phyloP scores from a whole-genome alignment of 2,329 filamentous ascomycete species.

The Cryphonectria naterciae region DNA sequence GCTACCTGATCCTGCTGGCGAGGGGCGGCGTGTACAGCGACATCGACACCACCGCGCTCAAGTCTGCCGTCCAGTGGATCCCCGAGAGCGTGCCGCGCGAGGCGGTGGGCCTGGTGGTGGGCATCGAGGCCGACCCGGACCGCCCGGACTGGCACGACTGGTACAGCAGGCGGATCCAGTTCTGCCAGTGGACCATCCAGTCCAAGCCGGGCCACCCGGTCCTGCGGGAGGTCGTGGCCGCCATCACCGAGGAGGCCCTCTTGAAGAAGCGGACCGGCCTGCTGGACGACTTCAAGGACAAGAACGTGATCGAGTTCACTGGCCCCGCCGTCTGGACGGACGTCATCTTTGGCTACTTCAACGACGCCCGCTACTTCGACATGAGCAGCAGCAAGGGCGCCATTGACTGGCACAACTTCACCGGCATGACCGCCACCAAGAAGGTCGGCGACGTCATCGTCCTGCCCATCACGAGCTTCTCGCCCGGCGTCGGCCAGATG shows the following conservation, averaged over 20 bases:
- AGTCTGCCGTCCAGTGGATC: slow-evolving; percentile 85
- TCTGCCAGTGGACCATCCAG: slow-evolving; percentile 99
- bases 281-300: slow-evolving; percentile 63
- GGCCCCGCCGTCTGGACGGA: slow-evolving; percentile 96
- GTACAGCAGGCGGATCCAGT: slow-evolving; percentile 96
- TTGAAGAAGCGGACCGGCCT: slow-evolving; percentile 69
- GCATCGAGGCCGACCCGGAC: slow-evolving; percentile 96
- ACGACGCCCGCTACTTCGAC: slow-evolving; percentile 86
- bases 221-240: slow-evolving; percentile 82
- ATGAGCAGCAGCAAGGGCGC: slow-evolving; percentile 70
- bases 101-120: slow-evolving; percentile 83
- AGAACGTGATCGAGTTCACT: slow-evolving; percentile 89
- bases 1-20: slow-evolving; percentile 69
- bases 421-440: slow-evolving; percentile 79
- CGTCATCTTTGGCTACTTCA: slow-evolving; percentile 88
- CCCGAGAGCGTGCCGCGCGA: slow-evolving; percentile 76
- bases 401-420: slow-evolving; percentile 88
- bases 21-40: slow-evolving; percentile 76
- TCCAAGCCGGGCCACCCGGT: slow-evolving; percentile 92
- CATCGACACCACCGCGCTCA: slow-evolving; percentile 88
- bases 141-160: slow-evolving; percentile 89
- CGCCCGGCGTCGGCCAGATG: slow-evolving; percentile 92
- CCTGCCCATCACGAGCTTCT: slow-evolving; percentile 95
- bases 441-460: slow-evolving; percentile 93
- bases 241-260: slow-evolving; percentile 83